Evolutionary conservation across 148 eudicot genomes (phyloP).

Genomic region (Vaccinium macrocarpon): DNA sequence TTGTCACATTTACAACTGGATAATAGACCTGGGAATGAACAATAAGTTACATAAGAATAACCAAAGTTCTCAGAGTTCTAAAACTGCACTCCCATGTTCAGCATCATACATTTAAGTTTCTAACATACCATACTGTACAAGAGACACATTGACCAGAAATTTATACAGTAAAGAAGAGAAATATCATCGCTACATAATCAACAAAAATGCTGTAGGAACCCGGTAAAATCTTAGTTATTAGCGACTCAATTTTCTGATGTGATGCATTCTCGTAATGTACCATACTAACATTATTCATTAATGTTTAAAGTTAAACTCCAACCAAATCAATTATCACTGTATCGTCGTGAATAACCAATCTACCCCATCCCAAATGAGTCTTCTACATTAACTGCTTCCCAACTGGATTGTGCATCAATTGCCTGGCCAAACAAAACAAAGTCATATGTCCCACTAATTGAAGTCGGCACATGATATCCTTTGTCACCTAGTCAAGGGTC

Average conservation of each 20-base stretch:
- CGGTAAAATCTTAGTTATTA: neutral
- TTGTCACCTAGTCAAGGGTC: neutral
- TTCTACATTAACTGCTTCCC: neutral
- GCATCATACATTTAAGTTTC: neutral
- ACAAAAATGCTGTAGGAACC: neutral
- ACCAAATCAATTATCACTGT: neutral
- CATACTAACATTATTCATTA: neutral
- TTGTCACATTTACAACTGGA: conserved; percentile 70
- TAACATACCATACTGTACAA: neutral
- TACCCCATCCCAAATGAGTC: neutral
- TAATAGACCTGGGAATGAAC: conserved; percentile 61
- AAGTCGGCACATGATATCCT: neutral
- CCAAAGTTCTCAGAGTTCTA: neutral
- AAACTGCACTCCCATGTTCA: neutral
- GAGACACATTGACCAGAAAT: neutral
- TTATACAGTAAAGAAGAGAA: neutral
- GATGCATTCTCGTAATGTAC: neutral
- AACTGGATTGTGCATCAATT: neutral
- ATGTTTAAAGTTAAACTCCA: neutral
- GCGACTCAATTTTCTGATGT: neutral
- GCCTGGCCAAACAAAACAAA: neutral
- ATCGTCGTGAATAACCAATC: neutral
- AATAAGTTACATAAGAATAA: conserved; percentile 18
- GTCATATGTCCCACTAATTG: neutral
- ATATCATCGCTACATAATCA: neutral